A percentile compares a stretch with the other conserved stretches of the same genome.
Conservation (phyloP, 2,329 filamentous ascomycete genomes). For the Plectosphaerella cucumerina region DNA sequence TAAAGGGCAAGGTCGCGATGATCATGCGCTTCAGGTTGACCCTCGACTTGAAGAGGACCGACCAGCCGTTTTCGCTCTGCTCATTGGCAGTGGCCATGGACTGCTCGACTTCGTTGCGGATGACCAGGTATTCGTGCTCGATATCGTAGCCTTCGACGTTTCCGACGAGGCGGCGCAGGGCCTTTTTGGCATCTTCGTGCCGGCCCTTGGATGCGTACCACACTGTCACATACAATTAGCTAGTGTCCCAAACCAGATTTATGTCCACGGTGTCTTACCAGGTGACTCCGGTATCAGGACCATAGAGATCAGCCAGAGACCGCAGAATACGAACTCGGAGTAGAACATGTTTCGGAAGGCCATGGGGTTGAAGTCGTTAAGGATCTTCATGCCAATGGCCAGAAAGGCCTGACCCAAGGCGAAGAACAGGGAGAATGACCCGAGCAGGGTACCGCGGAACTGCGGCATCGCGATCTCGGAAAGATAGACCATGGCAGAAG, state of each 20-base stretch:
- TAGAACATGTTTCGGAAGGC: slow-evolving; percentile 3
- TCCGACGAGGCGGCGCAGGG: not conserved
- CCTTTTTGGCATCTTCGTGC: not conserved
- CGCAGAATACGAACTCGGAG: slow-evolving; percentile 3
- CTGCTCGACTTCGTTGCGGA: not conserved
- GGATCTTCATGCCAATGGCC: slow-evolving; percentile 2
- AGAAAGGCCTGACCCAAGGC: not conserved
- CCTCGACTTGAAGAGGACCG: not conserved
- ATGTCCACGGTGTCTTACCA: not conserved
- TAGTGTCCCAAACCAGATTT: not conserved
- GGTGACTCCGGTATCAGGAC: not conserved
- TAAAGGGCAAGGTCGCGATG: not conserved
- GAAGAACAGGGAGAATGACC: not conserved
- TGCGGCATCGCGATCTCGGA: slow-evolving; percentile 4
- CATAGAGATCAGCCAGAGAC: slow-evolving; percentile 1
- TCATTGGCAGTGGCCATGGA: not conserved
- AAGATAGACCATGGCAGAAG: slow-evolving; percentile 1
- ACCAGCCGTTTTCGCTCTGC: no score
- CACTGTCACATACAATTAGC: not conserved
- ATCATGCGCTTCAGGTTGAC: not conserved
- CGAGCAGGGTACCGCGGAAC: not conserved
- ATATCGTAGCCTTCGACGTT: not conserved
- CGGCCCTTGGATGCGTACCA: slow-evolving; percentile 1
- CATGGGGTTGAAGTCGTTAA: not conserved
- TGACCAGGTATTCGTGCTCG: not conserved